phyloP scores from a whole-genome alignment of 352 stramenopile species.

The Aphanomyces invadans region DNA sequence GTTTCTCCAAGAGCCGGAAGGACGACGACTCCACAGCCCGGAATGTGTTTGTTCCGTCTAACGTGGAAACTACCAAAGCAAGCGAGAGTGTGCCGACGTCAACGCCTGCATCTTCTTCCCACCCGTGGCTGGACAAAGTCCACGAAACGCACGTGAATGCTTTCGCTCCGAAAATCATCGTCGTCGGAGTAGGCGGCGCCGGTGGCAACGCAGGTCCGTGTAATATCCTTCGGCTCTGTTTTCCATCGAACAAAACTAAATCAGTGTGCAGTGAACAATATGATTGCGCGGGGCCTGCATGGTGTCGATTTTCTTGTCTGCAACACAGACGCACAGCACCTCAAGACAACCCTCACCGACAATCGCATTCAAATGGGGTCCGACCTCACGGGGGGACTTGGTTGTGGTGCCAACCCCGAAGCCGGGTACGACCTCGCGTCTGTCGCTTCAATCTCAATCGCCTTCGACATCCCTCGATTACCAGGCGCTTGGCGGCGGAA shows the following conservation, averaged over 20 bases:
- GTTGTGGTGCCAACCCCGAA: conserved; percentile 75
- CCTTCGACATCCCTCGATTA: too few relatives aligned
- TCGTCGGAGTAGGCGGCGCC: conserved; percentile 80
- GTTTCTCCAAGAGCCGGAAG: conserved; percentile 22
- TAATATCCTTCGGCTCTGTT: not conserved
- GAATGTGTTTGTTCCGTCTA: not conserved
- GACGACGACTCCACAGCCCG: not conserved
- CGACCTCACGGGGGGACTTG: conserved; percentile 73
- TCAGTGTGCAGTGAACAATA: conserved; percentile 79
- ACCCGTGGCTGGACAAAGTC: conserved; percentile 20
- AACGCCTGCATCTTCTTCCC: not conserved
- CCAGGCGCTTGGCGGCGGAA: conserved; percentile 66
- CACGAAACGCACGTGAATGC: conserved; percentile 39
- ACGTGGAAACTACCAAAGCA: not conserved
- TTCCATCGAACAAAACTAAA: not conserved
- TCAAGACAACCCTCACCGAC: conserved; percentile 84
- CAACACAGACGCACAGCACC: conserved; percentile 88
- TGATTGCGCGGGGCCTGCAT: conserved; percentile 76
- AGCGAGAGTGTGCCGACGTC: not conserved
- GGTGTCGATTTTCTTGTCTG: conserved; percentile 85
- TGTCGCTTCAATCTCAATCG: not conserved
- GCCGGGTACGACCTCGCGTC: conserved; percentile 37
- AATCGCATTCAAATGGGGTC: conserved; percentile 87
- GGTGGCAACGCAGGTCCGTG: conserved; percentile 76
- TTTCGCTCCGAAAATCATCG: conserved; percentile 81